Evolutionary conservation across 1,284 basidiomycete genomes (phyloP).

Genomic region (Ceratobasidium sp.): DNA sequence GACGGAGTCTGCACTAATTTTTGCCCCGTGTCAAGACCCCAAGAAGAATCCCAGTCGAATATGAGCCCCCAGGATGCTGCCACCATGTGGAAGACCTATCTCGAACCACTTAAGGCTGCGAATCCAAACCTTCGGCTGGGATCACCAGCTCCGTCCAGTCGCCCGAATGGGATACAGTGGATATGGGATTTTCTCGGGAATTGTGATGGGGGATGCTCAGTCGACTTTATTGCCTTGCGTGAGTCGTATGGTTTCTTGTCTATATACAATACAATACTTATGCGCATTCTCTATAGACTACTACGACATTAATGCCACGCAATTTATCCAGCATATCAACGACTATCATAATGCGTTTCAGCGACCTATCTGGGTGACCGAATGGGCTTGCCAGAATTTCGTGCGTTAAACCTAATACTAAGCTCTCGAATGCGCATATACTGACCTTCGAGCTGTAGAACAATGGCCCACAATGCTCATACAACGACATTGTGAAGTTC

Average conservation of each 20-base stretch:
- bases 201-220: slow-evolving; percentile 57
- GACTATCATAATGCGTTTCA: slow-evolving; percentile 31
- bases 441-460: neutral
- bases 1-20: too few relatives aligned
- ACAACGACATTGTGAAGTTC: slow-evolving; percentile 55
- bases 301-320: slow-evolving; percentile 39
- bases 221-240: slow-evolving; percentile 60
- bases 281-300: slow-evolving; percentile 51
- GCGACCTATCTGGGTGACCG: slow-evolving; percentile 44
- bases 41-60: slow-evolving; percentile 33
- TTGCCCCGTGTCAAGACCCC: slow-evolving; percentile 10
- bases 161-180: slow-evolving; percentile 58
- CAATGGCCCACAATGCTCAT: slow-evolving; percentile 54
- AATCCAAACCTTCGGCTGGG: slow-evolving; percentile 55
- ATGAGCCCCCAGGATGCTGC: slow-evolving; percentile 49
- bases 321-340: slow-evolving; percentile 42
- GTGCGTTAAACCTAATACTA: neutral
- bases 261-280: slow-evolving; percentile 62
- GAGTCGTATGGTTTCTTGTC: slow-evolving; percentile 48
- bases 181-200: slow-evolving; percentile 56
- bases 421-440: too few relatives aligned
- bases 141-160: slow-evolving; percentile 58
- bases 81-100: slow-evolving; percentile 48
- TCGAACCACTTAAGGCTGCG: slow-evolving; percentile 50
- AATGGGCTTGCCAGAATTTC: slow-evolving; percentile 46